Evolutionary conservation across 2,329 filamentous ascomycete species (phyloP).

Genomic region (Aspergillus piperis): DNA sequence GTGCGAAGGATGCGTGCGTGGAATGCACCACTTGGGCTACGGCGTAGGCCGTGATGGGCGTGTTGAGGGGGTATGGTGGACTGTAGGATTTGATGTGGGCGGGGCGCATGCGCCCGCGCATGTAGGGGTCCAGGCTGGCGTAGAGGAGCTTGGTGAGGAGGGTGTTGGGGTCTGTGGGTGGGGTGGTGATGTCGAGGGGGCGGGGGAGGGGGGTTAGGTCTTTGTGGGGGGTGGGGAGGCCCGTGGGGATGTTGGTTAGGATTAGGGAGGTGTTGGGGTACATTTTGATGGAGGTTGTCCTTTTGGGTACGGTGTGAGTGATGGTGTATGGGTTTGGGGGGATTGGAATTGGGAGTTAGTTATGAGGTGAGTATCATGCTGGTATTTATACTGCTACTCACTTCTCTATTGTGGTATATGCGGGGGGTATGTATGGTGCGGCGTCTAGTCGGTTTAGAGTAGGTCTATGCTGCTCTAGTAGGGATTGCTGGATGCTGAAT

Average conservation of each 20-base stretch:
- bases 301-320: too few species aligned
- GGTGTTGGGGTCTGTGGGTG: constrained; percentile 61
- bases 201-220: constrained; percentile 68
- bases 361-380: too few species aligned
- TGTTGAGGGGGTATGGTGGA: constrained; percentile 61
- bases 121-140: constrained; percentile 80
- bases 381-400: too few species aligned
- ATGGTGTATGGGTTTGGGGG: not conserved
- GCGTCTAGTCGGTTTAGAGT: too few species aligned
- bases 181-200: constrained; percentile 61
- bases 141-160: constrained; percentile 71
- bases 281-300: not conserved
- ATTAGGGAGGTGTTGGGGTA: constrained; percentile 69
- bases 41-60: constrained; percentile 64
- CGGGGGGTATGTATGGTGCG: too few species aligned
- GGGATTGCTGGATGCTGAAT: not conserved
- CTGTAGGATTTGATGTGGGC: constrained; percentile 67
- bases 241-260: constrained; percentile 69
- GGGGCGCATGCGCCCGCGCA: constrained; percentile 75
- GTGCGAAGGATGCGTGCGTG: constrained; percentile 61
- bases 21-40: constrained; percentile 72
- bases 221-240: constrained; percentile 68
- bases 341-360: too few species aligned
- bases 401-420: too few species aligned
- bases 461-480: not conserved